Conservation (phyloP, 345 rosid genomes). For the Gossypium stocksii region DNA sequence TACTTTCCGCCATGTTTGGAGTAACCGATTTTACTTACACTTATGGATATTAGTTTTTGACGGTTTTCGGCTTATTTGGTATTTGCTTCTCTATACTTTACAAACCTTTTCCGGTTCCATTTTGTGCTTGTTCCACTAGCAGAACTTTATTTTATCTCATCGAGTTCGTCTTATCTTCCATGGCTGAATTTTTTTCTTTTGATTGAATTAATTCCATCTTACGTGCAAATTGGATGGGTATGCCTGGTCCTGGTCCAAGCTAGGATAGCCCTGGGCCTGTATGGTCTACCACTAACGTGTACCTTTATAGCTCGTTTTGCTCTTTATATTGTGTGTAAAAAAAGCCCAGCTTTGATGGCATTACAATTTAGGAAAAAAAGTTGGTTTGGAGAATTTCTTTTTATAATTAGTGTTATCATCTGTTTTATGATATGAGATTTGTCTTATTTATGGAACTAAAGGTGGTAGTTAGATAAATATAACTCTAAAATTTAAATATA, state of each 20-base stretch:
- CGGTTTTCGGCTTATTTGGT: not conserved
- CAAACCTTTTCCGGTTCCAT: not conserved
- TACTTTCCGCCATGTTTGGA: slow-evolving; percentile 84
- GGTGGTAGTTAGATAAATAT: no score
- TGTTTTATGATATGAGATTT: no score
- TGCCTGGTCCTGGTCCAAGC: not conserved
- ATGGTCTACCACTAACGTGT: not conserved
- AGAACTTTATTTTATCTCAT: not conserved
- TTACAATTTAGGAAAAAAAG: no score
- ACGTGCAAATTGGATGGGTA: not conserved
- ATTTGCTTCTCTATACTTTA: not conserved
- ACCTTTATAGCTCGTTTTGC: not conserved
- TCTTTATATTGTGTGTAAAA: not conserved
- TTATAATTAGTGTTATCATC: no score
- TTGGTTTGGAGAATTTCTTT: no score
- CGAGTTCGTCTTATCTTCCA: not conserved
- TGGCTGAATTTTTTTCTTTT: not conserved
- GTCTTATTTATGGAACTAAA: no score
- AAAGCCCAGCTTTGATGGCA: not conserved
- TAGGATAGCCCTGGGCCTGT: not conserved
- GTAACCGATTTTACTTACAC: slow-evolving; percentile 67
- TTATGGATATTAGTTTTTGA: slow-evolving; percentile 39
- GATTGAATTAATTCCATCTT: not conserved
- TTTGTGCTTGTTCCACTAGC: not conserved
- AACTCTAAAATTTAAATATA: no score